A percentile compares a stretch with the other conserved stretches of the same genome.
These are phyloP conservation scores for Melaleuca alternifolia DNA, from an alignment of 345 rosid species.

Conservation along the genomic window DNA sequence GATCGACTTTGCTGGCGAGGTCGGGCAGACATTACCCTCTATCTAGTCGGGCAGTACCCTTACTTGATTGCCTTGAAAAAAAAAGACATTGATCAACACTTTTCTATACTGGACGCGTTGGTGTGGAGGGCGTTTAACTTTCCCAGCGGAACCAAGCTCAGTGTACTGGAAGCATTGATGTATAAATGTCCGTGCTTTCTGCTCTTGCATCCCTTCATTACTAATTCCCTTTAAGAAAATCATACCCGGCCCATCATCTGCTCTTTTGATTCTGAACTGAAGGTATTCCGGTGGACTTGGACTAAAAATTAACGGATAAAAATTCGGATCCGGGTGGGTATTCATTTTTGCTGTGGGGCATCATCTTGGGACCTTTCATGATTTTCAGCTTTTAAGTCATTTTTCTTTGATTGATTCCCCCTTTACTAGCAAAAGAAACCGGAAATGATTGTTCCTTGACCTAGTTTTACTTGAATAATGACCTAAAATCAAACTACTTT, in stretches of 20 bases:
- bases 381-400: background rate
- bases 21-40: background rate
- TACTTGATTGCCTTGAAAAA: too few species aligned
- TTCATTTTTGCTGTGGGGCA: too few species aligned
- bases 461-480: background rate
- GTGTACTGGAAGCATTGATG: too few species aligned
- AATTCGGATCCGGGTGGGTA: background rate
- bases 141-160: too few species aligned
- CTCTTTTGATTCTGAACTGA: background rate
- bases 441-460: background rate
- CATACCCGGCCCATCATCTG: background rate
- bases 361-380: background rate
- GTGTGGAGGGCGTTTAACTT: too few species aligned
- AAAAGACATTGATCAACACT: accelerated
- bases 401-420: background rate
- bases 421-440: background rate
- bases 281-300: background rate
- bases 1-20: background rate
- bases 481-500: accelerated
- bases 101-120: too few species aligned
- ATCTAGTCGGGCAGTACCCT: background rate
- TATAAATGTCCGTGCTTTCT: background rate
- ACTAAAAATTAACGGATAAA: background rate
- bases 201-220: background rate
- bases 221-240: background rate